These are phyloP conservation scores for Aegilops umbellulata DNA, from an alignment of 176 grass and related monocot species.

Conservation along the genomic window DNA sequence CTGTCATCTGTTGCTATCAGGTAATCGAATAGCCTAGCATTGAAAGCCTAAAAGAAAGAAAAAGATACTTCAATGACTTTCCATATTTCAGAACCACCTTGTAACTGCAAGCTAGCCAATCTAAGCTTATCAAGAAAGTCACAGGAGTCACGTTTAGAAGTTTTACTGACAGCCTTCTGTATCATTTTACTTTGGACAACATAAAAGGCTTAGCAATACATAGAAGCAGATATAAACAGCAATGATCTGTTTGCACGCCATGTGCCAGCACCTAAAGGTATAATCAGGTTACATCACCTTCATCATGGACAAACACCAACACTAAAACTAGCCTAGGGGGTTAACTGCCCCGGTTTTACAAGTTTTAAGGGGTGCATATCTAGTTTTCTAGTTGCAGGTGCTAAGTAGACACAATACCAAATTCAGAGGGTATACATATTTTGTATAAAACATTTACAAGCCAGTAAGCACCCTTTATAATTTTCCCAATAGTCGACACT, in stretches of 20 bases:
- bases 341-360: background rate
- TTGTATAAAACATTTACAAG: background rate
- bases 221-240: constrained; percentile 4
- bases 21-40: constrained; percentile 93
- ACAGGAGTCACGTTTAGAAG: background rate
- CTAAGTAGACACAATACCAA: background rate
- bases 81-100: background rate
- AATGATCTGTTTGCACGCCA: background rate
- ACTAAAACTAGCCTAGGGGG: background rate
- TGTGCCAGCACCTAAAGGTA: background rate
- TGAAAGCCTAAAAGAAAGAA: constrained; percentile 78
- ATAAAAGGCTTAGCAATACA: background rate
- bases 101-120: constrained; percentile 20
- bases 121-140: background rate
- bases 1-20: constrained; percentile 87
- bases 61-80: constrained; percentile 1
- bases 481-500: background rate
- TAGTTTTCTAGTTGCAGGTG: background rate
- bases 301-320: background rate
- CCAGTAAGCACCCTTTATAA: background rate
- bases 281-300: background rate
- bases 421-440: background rate
- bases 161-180: constrained; percentile 17
- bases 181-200: background rate
- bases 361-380: constrained; percentile 18